Base-by-base conservation (phyloP, 140 eudicot genomes). In the Flaveria floridana region DNA sequence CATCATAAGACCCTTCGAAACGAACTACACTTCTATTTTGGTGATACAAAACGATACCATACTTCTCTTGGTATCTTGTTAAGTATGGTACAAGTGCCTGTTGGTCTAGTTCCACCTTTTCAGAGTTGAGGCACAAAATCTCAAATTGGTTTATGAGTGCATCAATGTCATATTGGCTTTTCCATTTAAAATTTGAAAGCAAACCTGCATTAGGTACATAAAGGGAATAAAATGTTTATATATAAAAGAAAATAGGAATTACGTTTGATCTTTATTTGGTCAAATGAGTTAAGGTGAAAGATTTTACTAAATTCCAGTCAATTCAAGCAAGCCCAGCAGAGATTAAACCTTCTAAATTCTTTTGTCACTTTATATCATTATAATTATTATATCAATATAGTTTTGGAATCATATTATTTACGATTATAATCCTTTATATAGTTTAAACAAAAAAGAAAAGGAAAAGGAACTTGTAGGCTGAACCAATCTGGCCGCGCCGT, bases 21-120 rank as follows among this genome's bases (percentile, higher is more conserved):
- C 96, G 91, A 72, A 88, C 84, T 2, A 95, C 25, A 41, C 85
- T 78, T 48, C 89, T 86, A 37, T 83, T 78, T 51, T 62, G 74
- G 41, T 72, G 76, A 80, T 85, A 95, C 68, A 85, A 81, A 70
- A 95, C 95, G 18, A 95, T 80, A 50, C 95, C 87, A 44, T 79
- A 79, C 62, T 85, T 92, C 69, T 88, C 88, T 61, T 65, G 85
- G 75, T 79, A 80, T 51, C 70, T 67, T 12, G 50, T 74, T 25
- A 53, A 77, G 69, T 77, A 82, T 4, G 79, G 81, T 13, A 84
- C 78, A 59, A 86, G 80, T 71, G 89, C 87, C 55, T 62, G 81
- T 41, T 62, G 73, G 46, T 82, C 77, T 16, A 37, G 58, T 71
- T 71, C 81, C 65, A 68, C 75, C 25, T 6, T 52, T 58, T 15